Evolutionary conservation across 345 rosid species (phyloP), one percentile per base, ranked within the genome.

Genomic region (Balakata baccata): DNA sequence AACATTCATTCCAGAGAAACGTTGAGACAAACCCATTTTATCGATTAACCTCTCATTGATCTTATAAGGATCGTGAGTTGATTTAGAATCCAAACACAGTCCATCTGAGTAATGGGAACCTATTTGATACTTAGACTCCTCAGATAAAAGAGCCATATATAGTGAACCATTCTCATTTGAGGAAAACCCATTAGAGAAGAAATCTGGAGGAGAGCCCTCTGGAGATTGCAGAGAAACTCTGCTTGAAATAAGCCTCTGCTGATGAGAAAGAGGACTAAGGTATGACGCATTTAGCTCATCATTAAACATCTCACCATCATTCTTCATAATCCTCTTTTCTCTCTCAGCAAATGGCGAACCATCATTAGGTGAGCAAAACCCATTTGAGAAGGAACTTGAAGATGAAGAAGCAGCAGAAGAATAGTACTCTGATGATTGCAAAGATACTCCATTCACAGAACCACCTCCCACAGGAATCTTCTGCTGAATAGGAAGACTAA

Each of bases 1-100:
- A 70, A 89, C 73, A 79, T 78, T 84, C 90, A 89, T 73, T 61
- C 81, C 66, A 53, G 20, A 34, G 6, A 88, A 79, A 81, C 70
- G 78, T 47, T 79, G 67, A 69, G 85, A 79, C 77, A 89, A 73
- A 64, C 83, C 85, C 18, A 76, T 14, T 78, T 78, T 74, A 50
- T 71, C 79, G 11, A 49, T 61, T 51, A 52, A 49, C 49, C 72
- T 72, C 10, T 46, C 79, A 45, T 61, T 77, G 56, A 68, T 63
- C 12, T 13, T 43, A 61, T 37, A 62, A 73, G 53, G 62, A 61
- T 69, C 34, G 34, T 29, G 77, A 51, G 69, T 64, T 46, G 82
- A 72, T 34, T 71, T 74, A 66, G 84, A 68, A 81, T 74, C 79
- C 74, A 50, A 66, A 70, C 73, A 68, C 68, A 73, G 83, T 60